A percentile compares a stretch with the other conserved stretches of the same genome.
phyloP scores from a whole-genome alignment of 139 green algal genomes.

The Penium margaritaceum region DNA sequence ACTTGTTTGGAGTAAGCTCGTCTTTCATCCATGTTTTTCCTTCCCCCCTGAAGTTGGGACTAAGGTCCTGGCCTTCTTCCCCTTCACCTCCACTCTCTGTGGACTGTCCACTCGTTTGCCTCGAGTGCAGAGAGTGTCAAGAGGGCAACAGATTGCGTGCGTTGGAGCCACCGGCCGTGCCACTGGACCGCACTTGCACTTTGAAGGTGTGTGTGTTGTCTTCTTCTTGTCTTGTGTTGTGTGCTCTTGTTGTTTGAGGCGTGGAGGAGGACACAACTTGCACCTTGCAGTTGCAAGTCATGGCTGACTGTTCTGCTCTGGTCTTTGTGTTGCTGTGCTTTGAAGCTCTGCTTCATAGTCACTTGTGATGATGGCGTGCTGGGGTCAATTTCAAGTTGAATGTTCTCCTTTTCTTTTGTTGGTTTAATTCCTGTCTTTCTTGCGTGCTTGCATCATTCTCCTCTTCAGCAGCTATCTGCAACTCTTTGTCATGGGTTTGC shows the following conservation, averaged over 20 bases:
- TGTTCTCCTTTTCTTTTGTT: too few species aligned
- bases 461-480: too few species aligned
- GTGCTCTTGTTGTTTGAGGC: not conserved
- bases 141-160: conserved; percentile 16
- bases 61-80: too few species aligned
- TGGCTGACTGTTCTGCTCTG: not conserved
- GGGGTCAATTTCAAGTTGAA: too few species aligned
- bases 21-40: too few species aligned
- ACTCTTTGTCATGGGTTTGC: not conserved
- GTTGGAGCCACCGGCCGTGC: conserved; percentile 23
- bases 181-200: conserved; percentile 31
- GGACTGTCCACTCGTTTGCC: not conserved
- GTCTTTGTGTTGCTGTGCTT: not conserved
- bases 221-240: not conserved
- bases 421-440: too few species aligned
- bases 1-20: too few species aligned
- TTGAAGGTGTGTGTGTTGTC: conserved; percentile 7
- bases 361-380: too few species aligned
- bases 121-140: conserved; percentile 17
- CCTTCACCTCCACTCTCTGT: not conserved
- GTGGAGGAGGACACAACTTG: not conserved
- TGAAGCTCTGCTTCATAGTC: not conserved
- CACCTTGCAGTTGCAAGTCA: not conserved
- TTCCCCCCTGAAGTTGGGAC: too few species aligned
- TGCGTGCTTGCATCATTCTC: too few species aligned